phyloP scores from a whole-genome alignment of 2,329 filamentous ascomycete species.

The Dactylellina cionopaga region DNA sequence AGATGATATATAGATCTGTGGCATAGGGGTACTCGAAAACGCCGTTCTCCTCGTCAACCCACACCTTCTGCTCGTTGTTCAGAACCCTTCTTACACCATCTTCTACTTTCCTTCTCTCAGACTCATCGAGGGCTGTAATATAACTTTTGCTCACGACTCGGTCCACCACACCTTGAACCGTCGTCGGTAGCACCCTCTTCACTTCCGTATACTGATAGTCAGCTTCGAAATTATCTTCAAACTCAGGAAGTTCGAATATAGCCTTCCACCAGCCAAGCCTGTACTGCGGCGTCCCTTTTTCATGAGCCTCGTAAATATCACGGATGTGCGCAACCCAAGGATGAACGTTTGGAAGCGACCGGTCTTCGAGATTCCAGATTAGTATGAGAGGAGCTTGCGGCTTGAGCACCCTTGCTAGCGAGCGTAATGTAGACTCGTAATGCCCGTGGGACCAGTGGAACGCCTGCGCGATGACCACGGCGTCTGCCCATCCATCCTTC shows the following conservation, averaged over 20 bases:
- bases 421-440: constrained; percentile 16
- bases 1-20: constrained; percentile 45
- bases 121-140: constrained; percentile 29
- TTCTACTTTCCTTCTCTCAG: constrained; percentile 20
- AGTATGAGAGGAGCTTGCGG: constrained; percentile 20
- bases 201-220: constrained; percentile 4
- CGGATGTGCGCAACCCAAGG: constrained; percentile 36
- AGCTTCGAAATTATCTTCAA: constrained; percentile 6
- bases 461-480: constrained; percentile 42
- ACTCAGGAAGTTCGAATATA: constrained; percentile 37
- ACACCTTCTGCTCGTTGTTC: constrained; percentile 22
- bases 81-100: constrained; percentile 14
- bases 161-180: constrained; percentile 28
- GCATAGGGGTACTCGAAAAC: constrained; percentile 47
- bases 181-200: constrained; percentile 27
- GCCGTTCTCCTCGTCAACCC: constrained; percentile 37
- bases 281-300: constrained; percentile 45
- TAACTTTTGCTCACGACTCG: constrained; percentile 49
- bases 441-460: constrained; percentile 51
- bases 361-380: constrained; percentile 47
- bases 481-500: constrained; percentile 31
- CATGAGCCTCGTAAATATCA: constrained; percentile 36
- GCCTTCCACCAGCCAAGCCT: constrained; percentile 30
- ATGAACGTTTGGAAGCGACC: constrained; percentile 11
- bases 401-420: constrained; percentile 12